phyloP scores from a whole-genome alignment of 768 basidiomycete species.

The Termitomyces sp. region DNA sequence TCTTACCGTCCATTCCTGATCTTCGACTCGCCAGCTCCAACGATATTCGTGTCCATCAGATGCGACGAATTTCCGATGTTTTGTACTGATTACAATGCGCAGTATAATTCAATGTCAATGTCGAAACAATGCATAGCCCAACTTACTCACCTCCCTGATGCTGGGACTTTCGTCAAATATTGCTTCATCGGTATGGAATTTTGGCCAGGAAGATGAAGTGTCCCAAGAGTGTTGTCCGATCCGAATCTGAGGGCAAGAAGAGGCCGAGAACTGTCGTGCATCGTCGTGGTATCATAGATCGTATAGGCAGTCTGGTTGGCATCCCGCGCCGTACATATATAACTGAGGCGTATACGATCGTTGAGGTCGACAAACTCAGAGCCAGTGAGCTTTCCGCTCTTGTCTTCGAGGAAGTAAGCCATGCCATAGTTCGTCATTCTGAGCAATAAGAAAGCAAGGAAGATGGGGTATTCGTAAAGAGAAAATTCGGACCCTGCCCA shows the following conservation, averaged over 20 bases:
- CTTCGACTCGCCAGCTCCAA: slow-evolving; percentile 50
- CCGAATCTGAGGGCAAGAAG: slow-evolving; percentile 51
- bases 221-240: slow-evolving; percentile 45
- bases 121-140: neutral
- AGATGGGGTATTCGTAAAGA: too few relatives aligned
- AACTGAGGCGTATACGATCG: slow-evolving; percentile 49
- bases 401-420: slow-evolving; percentile 65
- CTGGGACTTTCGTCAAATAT: slow-evolving; percentile 45
- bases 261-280: slow-evolving; percentile 29
- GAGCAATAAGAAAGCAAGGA: too few relatives aligned
- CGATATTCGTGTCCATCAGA: slow-evolving; percentile 59
- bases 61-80: slow-evolving; percentile 49
- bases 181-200: slow-evolving; percentile 41
- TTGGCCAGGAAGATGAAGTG: slow-evolving; percentile 40
- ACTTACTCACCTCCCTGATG: slow-evolving; percentile 36
- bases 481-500: too few relatives aligned
- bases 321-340: slow-evolving; percentile 34
- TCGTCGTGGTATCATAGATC: slow-evolving; percentile 42
- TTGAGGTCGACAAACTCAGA: slow-evolving; percentile 63
- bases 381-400: slow-evolving; percentile 46
- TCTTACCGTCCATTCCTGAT: slow-evolving; percentile 67
- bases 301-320: slow-evolving; percentile 44
- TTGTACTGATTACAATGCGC: slow-evolving; percentile 27
- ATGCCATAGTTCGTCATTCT: too few relatives aligned
- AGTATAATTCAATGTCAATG: neutral